Conservation (phyloP, 495 filamentous ascomycete genomes). For the Rhypophila decipiens region DNA sequence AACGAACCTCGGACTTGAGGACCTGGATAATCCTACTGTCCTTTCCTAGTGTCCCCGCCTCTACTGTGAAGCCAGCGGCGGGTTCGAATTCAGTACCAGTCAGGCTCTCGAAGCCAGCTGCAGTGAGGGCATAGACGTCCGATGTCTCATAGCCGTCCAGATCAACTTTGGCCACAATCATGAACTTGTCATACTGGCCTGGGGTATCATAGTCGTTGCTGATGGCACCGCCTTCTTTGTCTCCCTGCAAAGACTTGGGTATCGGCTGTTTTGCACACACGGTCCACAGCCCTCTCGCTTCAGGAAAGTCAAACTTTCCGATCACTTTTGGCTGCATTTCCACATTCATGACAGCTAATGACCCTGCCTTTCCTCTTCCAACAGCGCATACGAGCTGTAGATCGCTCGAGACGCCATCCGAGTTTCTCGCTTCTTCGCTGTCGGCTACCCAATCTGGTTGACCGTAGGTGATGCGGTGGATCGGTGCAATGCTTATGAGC, state of each 20-base stretch:
- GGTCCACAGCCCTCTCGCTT: constrained; percentile 58
- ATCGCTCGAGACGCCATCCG: constrained; percentile 41
- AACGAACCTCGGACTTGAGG: constrained; percentile 72
- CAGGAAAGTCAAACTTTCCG: constrained; percentile 54
- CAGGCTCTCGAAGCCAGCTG: constrained; percentile 58
- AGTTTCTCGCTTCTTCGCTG: constrained; percentile 37
- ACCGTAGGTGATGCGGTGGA: constrained; percentile 64
- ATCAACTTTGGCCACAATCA: constrained; percentile 60
- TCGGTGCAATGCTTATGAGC: constrained; percentile 68
- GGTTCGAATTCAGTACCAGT: constrained; percentile 79
- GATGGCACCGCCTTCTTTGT: constrained; percentile 41
- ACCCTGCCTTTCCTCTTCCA: constrained; percentile 63
- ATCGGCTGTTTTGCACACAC: constrained; percentile 53
- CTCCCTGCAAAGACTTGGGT: constrained; percentile 45
- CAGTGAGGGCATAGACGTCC: constrained; percentile 55
- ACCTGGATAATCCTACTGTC: constrained; percentile 78
- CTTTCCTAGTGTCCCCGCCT: constrained; percentile 69
- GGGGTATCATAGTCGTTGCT: constrained; percentile 43
- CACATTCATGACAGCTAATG: constrained; percentile 66
- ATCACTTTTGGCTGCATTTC: constrained; percentile 63
- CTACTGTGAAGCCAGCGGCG: constrained; percentile 74
- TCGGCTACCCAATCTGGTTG: constrained; percentile 36
- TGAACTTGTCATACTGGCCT: constrained; percentile 58
- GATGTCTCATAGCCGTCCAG: constrained; percentile 51
- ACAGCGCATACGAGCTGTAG: constrained; percentile 67